phyloP scores from a whole-genome alignment of 306 rosid genomes.

The Quercus mongolica region DNA sequence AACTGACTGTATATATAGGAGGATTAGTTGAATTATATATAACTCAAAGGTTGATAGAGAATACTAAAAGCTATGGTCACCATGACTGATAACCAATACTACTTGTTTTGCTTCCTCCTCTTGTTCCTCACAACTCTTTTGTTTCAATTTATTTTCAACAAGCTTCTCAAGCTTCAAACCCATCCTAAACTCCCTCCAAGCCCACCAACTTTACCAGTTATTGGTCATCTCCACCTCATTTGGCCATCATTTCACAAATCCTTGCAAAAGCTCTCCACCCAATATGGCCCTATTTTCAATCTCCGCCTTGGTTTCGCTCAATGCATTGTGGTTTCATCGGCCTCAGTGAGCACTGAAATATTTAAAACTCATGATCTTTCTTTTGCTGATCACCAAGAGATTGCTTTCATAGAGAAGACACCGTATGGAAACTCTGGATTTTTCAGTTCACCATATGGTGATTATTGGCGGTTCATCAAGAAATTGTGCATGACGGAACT shows the following conservation, averaged over 20 bases:
- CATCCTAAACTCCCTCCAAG: constrained; percentile 25
- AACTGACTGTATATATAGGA: too few relatives aligned
- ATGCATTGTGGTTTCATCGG: constrained; percentile 32
- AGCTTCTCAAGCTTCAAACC: not conserved
- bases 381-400: constrained; percentile 33
- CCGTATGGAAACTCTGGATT: constrained; percentile 39
- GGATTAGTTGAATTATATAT: too few relatives aligned
- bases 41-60: too few relatives aligned
- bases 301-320: constrained; percentile 38
- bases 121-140: not conserved
- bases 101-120: constrained; percentile 12
- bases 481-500: constrained; percentile 38
- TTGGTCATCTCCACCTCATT: constrained; percentile 49
- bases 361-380: constrained; percentile 43
- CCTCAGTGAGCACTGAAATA: constrained; percentile 28
- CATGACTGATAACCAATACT: not conserved
- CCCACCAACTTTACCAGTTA: constrained; percentile 35
- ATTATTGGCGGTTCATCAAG: constrained; percentile 54
- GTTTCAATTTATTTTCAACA: not conserved
- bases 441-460: constrained; percentile 40
- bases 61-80: not conserved
- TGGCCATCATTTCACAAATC: constrained; percentile 25
- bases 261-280: constrained; percentile 35
- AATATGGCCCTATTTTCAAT: constrained; percentile 38
- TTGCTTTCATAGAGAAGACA: constrained; percentile 36